Conservation (phyloP, 495 filamentous ascomycete genomes). For the Penicillium cinerascens region DNA sequence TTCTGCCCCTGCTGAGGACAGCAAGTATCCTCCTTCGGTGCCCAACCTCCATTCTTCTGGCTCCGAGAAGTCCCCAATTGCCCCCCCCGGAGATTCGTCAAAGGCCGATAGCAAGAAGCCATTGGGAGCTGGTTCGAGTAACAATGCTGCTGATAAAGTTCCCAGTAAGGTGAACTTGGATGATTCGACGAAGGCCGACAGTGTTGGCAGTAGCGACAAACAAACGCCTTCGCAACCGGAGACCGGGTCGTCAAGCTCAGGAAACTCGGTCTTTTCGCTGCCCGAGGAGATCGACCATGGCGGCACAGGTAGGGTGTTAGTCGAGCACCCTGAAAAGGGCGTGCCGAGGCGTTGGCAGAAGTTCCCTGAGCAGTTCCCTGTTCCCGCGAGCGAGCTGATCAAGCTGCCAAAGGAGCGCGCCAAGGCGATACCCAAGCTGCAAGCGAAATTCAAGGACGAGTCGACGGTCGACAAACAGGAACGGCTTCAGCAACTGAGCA, state of each 20-base stretch:
- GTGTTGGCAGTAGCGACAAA: not conserved
- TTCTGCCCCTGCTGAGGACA: slow-evolving; percentile 3
- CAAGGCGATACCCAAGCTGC: slow-evolving; percentile 69
- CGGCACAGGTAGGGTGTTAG: slow-evolving; percentile 34
- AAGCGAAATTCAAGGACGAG: slow-evolving; percentile 67
- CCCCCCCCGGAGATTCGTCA: not conserved
- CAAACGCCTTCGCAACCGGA: not conserved
- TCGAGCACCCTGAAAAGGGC: slow-evolving; percentile 32
- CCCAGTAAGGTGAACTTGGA: slow-evolving; percentile 1
- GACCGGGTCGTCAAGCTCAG: not conserved
- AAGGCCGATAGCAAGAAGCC: not conserved
- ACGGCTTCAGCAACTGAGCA: slow-evolving; percentile 59
- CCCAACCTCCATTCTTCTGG: slow-evolving; percentile 12
- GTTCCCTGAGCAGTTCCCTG: slow-evolving; percentile 68
- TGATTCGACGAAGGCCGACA: not conserved
- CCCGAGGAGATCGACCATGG: slow-evolving; percentile 15
- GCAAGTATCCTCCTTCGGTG: slow-evolving; percentile 8
- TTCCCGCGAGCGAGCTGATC: slow-evolving; percentile 66
- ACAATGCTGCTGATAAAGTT: slow-evolving; percentile 2
- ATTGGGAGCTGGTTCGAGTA: slow-evolving; percentile 1
- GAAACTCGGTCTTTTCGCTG: not conserved
- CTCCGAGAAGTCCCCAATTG: not conserved
- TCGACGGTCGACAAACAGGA: slow-evolving; percentile 54
- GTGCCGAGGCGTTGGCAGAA: slow-evolving; percentile 63
- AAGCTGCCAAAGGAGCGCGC: slow-evolving; percentile 67